phyloP scores from a whole-genome alignment of 176 grass and related monocot genomes.

The Panicum miliaceum region DNA sequence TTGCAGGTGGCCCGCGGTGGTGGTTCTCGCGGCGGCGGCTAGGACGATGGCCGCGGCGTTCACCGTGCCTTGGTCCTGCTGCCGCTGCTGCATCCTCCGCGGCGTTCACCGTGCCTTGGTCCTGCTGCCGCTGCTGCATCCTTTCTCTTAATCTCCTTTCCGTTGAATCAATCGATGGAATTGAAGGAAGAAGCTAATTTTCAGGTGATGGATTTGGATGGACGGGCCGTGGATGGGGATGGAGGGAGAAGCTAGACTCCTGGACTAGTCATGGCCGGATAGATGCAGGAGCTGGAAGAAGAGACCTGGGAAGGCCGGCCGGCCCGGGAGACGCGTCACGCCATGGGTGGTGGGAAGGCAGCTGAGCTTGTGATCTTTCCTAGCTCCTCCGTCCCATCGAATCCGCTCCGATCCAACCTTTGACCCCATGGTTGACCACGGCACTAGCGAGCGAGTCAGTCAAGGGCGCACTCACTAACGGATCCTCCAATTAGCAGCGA shows the following conservation, averaged over 20 bases:
- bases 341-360: background rate
- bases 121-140: too few relatives aligned
- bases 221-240: too few relatives aligned
- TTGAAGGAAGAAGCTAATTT: background rate
- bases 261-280: background rate
- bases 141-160: too few relatives aligned
- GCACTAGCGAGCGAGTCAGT: background rate
- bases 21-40: conserved; percentile 47
- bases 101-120: too few relatives aligned
- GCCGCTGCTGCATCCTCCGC: conserved; percentile 23
- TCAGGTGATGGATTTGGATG: background rate
- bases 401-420: background rate
- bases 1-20: background rate
- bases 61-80: conserved; percentile 48
- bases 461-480: background rate
- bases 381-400: background rate
- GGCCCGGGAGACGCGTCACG: background rate
- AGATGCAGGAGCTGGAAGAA: background rate
- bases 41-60: conserved; percentile 66
- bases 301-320: background rate
- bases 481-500: background rate
- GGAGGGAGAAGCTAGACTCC: background rate
- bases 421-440: background rate
- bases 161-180: too few relatives aligned
- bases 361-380: background rate